Evolutionary conservation across 495 filamentous ascomycete genomes (phyloP).

Genomic region (Hyaloscypha bicolor): DNA sequence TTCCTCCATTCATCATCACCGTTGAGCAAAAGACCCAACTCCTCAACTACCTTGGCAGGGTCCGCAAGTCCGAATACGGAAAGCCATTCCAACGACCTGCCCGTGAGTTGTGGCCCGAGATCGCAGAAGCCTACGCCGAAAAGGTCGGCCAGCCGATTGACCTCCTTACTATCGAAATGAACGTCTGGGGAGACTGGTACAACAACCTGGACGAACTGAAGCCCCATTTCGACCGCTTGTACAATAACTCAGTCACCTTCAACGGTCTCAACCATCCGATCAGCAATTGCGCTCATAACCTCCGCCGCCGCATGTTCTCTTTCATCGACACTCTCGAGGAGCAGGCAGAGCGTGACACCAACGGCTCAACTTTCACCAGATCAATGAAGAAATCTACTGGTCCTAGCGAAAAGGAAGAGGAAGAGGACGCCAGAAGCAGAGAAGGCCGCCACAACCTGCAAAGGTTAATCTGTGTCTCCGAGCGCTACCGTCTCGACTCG

Average conservation of each 20-base stretch:
- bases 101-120: neutral
- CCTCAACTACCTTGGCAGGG: neutral
- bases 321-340: neutral
- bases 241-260: neutral
- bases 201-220: neutral
- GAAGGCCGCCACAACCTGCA: neutral
- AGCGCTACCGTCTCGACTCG: neutral
- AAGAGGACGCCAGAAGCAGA: neutral
- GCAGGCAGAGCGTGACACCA: too few relatives aligned
- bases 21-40: neutral
- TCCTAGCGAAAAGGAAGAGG: too few relatives aligned
- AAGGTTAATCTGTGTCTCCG: neutral
- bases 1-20: neutral
- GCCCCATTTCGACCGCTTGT: neutral
- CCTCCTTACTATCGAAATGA: neutral
- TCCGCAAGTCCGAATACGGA: neutral
- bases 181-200: neutral
- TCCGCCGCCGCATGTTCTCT: neutral
- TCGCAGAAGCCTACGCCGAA: neutral
- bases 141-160: neutral
- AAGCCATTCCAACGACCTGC: neutral
- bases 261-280: neutral
- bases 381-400: too few relatives aligned
- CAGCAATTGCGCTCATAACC: neutral
- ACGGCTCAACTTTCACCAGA: too few relatives aligned